Base-by-base conservation (phyloP, 352 stramenopile species). In the Blastocystis sp. region DNA sequence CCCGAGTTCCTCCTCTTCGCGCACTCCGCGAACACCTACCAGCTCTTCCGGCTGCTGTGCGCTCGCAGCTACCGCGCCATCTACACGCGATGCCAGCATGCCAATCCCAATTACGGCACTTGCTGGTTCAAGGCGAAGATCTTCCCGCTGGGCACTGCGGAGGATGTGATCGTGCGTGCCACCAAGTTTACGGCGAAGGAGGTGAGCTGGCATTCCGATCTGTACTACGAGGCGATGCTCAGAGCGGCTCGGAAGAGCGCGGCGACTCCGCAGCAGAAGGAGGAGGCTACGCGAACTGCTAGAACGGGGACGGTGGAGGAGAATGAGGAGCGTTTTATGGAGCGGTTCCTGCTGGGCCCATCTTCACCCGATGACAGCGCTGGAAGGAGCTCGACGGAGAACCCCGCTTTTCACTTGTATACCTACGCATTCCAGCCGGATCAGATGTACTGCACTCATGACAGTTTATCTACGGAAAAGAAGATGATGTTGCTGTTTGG, bases 401-500 rank as follows among this genome's bases (percentile, higher is more conserved):
- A 71, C 24, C 17, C 14, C 43, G 48, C 48, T 24, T 71, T 43
- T 38, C 14, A 38, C 24, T 21, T 52, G 6, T 71, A 52, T 14
- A 71, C 64, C 4, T 40, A n/a, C 48, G 14, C 64, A 48, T 71
- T 71, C 43, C 34, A 71, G 4, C 64, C 64, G 0, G 64, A 71
- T 40, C 24, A 71, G 21, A 71, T 21, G 24, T 38, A 48, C 24
- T n/a, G 43, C 14, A 71, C 24, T 71, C 64, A 3, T 14, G 24
- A 71, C 2, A 42, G 2, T 3, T n/a, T 40, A 43, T 43, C 64
- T 6, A 19, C 64, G 43, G 14, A 71, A 71, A 71, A 42, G 64
- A 71, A 71, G 24, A 71, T 71, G 64, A 38, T 71, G 14, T 38
- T 71, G 40, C 64, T 71, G 17, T 71, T 71, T 38, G 64, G 64